Conservation (phyloP, 1,284 basidiomycete species). For the Boletellus deceptivus region DNA sequence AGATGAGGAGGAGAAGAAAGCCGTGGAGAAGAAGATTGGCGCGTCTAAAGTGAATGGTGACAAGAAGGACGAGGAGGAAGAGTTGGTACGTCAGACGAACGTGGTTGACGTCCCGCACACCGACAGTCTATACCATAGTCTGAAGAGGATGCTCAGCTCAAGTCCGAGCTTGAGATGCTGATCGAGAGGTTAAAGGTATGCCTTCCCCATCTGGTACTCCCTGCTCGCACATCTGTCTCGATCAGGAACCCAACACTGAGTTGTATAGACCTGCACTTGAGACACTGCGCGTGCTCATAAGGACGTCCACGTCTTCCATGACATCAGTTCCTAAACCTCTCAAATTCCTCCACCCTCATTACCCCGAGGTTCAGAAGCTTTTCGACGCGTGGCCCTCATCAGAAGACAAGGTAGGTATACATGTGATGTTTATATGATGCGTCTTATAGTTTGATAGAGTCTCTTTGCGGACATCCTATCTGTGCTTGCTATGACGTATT, state of each 20-base stretch:
- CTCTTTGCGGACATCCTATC: constrained; percentile 98
- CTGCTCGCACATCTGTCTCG: constrained; percentile 14
- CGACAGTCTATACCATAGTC: constrained; percentile 50
- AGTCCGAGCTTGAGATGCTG: constrained; percentile 96
- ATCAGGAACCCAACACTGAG: constrained; percentile 81
- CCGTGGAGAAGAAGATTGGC: constrained; percentile 44
- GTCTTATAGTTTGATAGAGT: constrained; percentile 49
- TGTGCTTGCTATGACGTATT: constrained; percentile 99
- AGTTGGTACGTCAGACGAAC: constrained; percentile 61
- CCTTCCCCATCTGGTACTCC: not conserved
- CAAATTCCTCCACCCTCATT: constrained; percentile 97
- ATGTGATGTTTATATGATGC: not conserved
- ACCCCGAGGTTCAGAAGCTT: constrained; percentile 81
- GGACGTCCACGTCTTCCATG: constrained; percentile 98
- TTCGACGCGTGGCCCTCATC: constrained; percentile 80
- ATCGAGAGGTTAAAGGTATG: constrained; percentile 88
- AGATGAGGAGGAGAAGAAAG: constrained; percentile 41
- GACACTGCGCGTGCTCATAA: constrained; percentile 89
- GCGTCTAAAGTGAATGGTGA: constrained; percentile 56
- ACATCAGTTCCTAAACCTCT: constrained; percentile 99
- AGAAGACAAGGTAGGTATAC: constrained; percentile 68
- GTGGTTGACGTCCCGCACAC: constrained; percentile 13
- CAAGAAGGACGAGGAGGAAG: constrained; percentile 77
- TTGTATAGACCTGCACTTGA: constrained; percentile 93
- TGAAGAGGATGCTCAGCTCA: constrained; percentile 94